Evolutionary conservation across 169 alveolate species (phyloP).

Genomic region (Amoebophrya sp.): DNA sequence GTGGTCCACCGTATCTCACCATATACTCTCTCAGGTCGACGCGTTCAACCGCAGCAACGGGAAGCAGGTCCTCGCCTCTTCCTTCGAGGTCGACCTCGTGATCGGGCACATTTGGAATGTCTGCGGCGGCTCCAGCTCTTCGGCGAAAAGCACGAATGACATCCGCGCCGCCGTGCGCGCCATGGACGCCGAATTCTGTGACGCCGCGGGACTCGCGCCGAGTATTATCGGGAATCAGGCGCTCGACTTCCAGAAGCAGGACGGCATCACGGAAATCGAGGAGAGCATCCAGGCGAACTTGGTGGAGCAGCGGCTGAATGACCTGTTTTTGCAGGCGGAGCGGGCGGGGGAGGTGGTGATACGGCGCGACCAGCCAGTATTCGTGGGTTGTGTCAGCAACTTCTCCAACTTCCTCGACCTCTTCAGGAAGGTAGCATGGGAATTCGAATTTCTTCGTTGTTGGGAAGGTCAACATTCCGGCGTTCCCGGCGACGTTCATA

Average conservation of each 20-base stretch:
- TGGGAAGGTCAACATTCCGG: too few relatives aligned
- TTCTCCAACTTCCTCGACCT: constrained; percentile 3
- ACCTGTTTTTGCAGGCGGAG: background rate
- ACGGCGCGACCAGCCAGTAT: background rate
- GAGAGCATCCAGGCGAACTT: constrained; percentile 7
- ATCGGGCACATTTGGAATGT: background rate
- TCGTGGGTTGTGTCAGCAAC: constrained; percentile 4
- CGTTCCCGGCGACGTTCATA: too few relatives aligned
- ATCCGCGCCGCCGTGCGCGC: background rate
- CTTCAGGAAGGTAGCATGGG: too few relatives aligned
- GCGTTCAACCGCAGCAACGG: background rate
- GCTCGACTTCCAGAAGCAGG: constrained; percentile 4
- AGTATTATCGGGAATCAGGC: constrained; percentile 4
- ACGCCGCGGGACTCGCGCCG: background rate
- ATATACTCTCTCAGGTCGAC: background rate
- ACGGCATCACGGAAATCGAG: constrained; percentile 6
- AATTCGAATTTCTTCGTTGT: too few relatives aligned
- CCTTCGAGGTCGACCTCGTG: background rate
- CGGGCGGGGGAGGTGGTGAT: background rate
- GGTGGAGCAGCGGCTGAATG: constrained; percentile 6
- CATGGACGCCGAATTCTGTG: background rate
- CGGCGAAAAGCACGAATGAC: too few relatives aligned
- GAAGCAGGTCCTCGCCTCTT: background rate
- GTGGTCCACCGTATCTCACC: too few relatives aligned
- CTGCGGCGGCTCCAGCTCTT: background rate